A percentile compares a stretch with the other conserved stretches of the same genome.
These are phyloP conservation scores for Blastocystis sp. DNA, from an alignment of 352 stramenopile genomes.

Conservation along the genomic window DNA sequence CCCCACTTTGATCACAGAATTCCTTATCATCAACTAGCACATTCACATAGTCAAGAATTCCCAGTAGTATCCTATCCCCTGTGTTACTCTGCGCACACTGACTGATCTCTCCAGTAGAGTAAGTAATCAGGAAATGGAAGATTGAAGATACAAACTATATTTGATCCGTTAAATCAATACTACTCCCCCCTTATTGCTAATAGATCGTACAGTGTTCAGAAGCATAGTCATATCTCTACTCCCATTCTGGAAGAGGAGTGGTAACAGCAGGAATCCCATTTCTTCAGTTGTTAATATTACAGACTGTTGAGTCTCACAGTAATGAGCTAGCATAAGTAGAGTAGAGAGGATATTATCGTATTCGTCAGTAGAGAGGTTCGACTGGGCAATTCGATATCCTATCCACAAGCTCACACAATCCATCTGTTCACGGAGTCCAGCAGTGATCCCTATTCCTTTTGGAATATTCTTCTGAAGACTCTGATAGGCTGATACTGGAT, in stretches of 20 bases:
- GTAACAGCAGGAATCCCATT: neutral
- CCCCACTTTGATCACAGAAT: neutral
- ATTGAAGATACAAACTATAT: neutral
- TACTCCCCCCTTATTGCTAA: neutral
- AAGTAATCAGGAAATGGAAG: neutral
- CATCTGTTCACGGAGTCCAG: neutral
- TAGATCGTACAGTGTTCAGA: neutral
- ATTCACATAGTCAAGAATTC: neutral
- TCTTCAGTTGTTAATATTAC: neutral
- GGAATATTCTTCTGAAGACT: neutral
- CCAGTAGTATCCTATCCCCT: neutral
- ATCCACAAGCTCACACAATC: neutral
- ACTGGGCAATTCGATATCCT: neutral
- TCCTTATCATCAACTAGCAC: neutral
- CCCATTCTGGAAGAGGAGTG: neutral
- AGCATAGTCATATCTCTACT: neutral
- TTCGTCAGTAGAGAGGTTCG: neutral
- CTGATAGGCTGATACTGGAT: neutral
- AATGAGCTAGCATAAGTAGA: too few relatives aligned
- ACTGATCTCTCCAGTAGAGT: neutral
- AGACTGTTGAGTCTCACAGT: neutral
- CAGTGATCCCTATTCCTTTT: neutral
- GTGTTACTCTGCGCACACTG: neutral
- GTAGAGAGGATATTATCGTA: too few relatives aligned
- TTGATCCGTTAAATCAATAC: neutral